Evolutionary conservation across 2,329 filamentous ascomycete genomes (phyloP).

Genomic region (Biscogniauxia marginata): DNA sequence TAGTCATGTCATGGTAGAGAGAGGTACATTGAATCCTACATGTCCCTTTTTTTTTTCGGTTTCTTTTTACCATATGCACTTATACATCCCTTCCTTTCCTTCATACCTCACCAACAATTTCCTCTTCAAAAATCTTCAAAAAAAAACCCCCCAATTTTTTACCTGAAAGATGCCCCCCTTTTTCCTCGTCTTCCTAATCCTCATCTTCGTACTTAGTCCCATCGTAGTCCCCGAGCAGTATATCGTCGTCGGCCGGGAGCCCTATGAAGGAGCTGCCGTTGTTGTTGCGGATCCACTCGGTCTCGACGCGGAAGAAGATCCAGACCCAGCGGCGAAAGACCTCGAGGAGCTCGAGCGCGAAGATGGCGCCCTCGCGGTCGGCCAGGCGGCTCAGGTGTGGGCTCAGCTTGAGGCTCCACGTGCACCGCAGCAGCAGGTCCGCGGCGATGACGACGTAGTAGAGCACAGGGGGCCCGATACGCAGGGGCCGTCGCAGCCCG

Average conservation of each 20-base stretch:
- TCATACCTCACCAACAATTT: too few relatives aligned
- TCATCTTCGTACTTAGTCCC: constrained; percentile 62
- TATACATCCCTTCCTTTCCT: too few relatives aligned
- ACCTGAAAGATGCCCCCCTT: too few relatives aligned
- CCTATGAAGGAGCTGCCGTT: constrained; percentile 52
- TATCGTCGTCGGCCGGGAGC: constrained; percentile 51
- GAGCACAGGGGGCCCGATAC: constrained; percentile 67
- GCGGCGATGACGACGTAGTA: constrained; percentile 81
- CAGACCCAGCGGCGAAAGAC: constrained; percentile 89
- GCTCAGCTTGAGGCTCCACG: constrained; percentile 87
- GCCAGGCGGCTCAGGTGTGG: constrained; percentile 79
- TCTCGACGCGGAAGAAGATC: constrained; percentile 95
- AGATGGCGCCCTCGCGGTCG: constrained; percentile 86
- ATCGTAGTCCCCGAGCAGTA: constrained; percentile 71
- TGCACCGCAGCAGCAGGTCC: constrained; percentile 81
- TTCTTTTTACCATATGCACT: too few relatives aligned
- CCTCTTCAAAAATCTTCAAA: not conserved
- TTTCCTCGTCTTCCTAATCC: constrained; percentile 27
- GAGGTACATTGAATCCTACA: too few relatives aligned
- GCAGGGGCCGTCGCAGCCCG: constrained; percentile 72
- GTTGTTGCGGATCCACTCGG: constrained; percentile 74
- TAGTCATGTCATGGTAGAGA: too few relatives aligned
- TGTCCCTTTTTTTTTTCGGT: too few relatives aligned
- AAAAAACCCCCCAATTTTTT: not conserved
- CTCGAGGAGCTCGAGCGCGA: constrained; percentile 82